These are phyloP conservation scores for Thielaviopsis musarum DNA, from an alignment of 2,329 filamentous ascomycete species.

Conservation along the genomic window DNA sequence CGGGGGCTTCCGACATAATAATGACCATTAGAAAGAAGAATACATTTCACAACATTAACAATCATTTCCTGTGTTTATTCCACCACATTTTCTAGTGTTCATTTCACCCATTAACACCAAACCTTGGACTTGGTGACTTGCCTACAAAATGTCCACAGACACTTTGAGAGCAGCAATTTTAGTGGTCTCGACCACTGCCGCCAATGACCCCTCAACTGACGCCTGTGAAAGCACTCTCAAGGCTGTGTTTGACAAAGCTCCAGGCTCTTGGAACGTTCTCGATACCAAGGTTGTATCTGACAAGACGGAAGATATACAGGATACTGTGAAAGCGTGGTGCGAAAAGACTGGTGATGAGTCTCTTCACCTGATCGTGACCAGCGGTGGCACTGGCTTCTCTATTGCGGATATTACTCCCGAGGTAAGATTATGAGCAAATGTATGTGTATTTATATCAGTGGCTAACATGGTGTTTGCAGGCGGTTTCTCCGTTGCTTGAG, in stretches of 20 bases:
- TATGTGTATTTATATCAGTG: constrained; percentile 10
- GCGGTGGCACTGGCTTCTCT: constrained; percentile 87
- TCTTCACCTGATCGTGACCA: constrained; percentile 68
- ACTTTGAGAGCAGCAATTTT: constrained; percentile 60
- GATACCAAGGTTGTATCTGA: constrained; percentile 67
- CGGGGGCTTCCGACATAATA: background rate
- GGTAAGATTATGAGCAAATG: constrained; percentile 26
- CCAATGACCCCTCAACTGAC: constrained; percentile 63
- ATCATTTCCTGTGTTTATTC: too few relatives aligned
- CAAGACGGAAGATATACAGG: constrained; percentile 56
- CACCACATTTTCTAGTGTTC: too few relatives aligned
- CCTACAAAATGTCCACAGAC: constrained; percentile 19
- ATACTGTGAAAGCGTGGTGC: constrained; percentile 53
- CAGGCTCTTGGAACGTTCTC: constrained; percentile 52
- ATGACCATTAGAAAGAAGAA: background rate
- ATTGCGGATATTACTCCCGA: constrained; percentile 75
- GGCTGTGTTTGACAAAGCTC: constrained; percentile 50
- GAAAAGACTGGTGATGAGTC: constrained; percentile 38
- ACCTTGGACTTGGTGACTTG: background rate
- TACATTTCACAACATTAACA: too few relatives aligned
- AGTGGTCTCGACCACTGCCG: constrained; percentile 81
- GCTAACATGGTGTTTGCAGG: constrained; percentile 29
- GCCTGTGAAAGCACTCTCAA: constrained; percentile 50
- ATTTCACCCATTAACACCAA: background rate
- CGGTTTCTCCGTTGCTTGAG: constrained; percentile 61